Evolutionary conservation across 306 rosid species (phyloP), one percentile per base, ranked within the genome.

Genomic region (Arachis stenosperma): DNA sequence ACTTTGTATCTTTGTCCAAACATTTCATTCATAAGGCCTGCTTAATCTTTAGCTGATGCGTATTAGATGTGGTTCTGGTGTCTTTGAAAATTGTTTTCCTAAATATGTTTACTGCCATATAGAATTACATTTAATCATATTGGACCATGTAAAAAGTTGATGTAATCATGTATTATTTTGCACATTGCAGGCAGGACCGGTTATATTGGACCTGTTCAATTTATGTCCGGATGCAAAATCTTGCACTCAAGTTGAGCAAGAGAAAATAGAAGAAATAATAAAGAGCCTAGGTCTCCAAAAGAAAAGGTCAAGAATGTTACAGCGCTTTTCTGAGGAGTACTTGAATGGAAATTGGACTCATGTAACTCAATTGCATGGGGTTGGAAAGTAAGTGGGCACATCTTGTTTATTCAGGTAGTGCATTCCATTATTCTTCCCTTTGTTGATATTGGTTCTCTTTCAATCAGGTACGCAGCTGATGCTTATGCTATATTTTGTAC

Each of bases 321-420:
- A 88, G 12, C 90, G 84, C 5, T 67, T 89, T 33, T 89, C 97
- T 74, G 39, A 10, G 30, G 85, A 88, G 63, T 92, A 91, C 81
- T 65, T 91, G 79, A 61, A 72, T 39, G 87, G 74, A 30, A 74
- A 66, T 50, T 91, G 96, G 97, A 91, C 86, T 33, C 84, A 89
- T 53, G 97, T 87, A n/a, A 86, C 97, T 69, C 76, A 87, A 57
- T 76, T 91, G 76, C 86, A 76, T 50, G 90, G 92, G n/a, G 84
- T 91, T 74, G 97, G 96, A 84, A 91, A 85, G 97, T 88, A 87
- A 53, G 69, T 22, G 8, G 2, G 7, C 4, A 7, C 27, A 48
- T 29, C 6, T 4, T 30, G 7, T 13, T 14, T 2, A 27, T 33
- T 36, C 29, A 11, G 13, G 12, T 33, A 42, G 13, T 30, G 13